Evolutionary conservation across 805 yeast species (phyloP), one percentile per base, ranked within the genome.

Genomic region (Ogataea glucozyma): DNA sequence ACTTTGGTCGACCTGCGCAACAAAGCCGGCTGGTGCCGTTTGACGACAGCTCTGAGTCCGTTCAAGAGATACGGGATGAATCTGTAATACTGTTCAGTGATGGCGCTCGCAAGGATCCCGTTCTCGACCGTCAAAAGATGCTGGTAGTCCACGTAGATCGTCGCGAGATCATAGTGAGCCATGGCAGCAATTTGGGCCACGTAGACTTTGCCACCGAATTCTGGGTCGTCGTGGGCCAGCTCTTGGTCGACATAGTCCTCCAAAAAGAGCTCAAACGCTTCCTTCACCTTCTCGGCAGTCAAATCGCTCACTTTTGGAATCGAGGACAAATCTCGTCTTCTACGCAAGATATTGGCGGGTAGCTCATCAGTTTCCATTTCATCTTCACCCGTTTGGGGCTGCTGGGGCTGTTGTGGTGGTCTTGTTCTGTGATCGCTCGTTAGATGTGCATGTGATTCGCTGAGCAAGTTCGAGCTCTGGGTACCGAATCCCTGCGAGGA

Each of bases 251-350:
- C 67, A 58, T 72, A 91, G 23, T 78, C 85, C 57, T 81, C 85
- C 43, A 91, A 66, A 58, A 91, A 91, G 51, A 75, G 79, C 62
- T 90, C 96, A 62, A 93, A 91, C 12, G 90, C 81, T 63, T 88
- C 96, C 32, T 91, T 78, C 13, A 93, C 97, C 54, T 88, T 88
- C 61, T 90, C 97, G 46, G 96, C 97, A 3, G 97, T 88, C 35
- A 81, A 79, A 68, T 93, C 99, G 20, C 79, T 79, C 20, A 93
- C 96, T 60, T 85, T 88, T 20, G 95, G 89, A 41, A 91, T 87
- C 20, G 81, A 80, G 45, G 78, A 72, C 46, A 83, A 69, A 47
- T 78, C 76, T 57, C 83, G 75, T 67, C 85, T 74, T 56, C 75
- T 67, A 46, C 71, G 58, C 14, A 60, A 43, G n/a, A 53, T 46